Percentiles rank a stretch among this genome's conserved stretches.
Conservation (phyloP, 2,329 filamentous ascomycete species). For the Cryphonectria naterciae region DNA sequence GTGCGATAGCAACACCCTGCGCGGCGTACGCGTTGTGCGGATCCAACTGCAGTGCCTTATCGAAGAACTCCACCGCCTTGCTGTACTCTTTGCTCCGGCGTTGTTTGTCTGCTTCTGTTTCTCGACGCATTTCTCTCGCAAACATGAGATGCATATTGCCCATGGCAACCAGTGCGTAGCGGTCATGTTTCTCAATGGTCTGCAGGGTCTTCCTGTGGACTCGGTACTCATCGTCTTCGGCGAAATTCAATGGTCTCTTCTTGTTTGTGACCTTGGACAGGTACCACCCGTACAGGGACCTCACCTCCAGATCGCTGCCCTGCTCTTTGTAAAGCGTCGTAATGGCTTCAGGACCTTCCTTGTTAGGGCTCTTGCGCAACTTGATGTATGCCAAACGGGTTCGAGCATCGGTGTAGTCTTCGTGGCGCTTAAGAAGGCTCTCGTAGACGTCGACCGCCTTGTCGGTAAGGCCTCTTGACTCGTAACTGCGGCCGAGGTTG, state of each 20-base stretch:
- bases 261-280: conserved; percentile 79
- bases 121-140: conserved; percentile 91
- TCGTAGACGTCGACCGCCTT: conserved; percentile 90
- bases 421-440: conserved; percentile 79
- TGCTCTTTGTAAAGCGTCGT: conserved; percentile 84
- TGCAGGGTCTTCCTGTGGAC: conserved; percentile 97
- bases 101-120: conserved; percentile 86
- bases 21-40: conserved; percentile 94
- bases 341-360: conserved; percentile 85
- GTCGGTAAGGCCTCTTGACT: conserved; percentile 78
- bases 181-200: conserved; percentile 93
- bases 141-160: conserved; percentile 87
- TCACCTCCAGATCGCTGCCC: conserved; percentile 84
- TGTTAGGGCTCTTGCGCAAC: conserved; percentile 76
- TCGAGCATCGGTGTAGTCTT: conserved; percentile 90
- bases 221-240: conserved; percentile 87
- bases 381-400: conserved; percentile 90
- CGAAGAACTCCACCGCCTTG: conserved; percentile 96
- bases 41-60: conserved; percentile 94
- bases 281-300: conserved; percentile 94
- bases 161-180: conserved; percentile 97
- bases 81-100: conserved; percentile 86
- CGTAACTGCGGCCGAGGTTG: conserved; percentile 92
- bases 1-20: conserved; percentile 90
- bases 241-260: conserved; percentile 78